phyloP scores from a whole-genome alignment of 78 protist genomes.

The Capsaspora owczarzaki region DNA sequence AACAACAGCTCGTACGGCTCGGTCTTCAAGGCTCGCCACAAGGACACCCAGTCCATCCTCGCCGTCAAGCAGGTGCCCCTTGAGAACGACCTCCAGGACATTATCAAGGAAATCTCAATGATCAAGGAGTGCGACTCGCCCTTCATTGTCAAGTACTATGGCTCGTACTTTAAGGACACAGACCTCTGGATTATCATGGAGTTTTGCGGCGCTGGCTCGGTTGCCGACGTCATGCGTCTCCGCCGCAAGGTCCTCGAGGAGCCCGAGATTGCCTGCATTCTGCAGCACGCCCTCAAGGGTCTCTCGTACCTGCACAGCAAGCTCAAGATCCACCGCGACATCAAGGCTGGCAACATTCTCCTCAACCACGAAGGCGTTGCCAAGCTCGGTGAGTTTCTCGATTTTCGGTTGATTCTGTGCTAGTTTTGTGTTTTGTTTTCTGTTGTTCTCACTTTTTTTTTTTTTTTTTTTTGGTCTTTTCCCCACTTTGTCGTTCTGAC shows the following conservation, averaged over 20 bases:
- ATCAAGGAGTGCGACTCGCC: conserved; percentile 43
- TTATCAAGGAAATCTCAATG: conserved; percentile 49
- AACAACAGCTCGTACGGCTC: conserved; percentile 49
- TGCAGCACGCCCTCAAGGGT: conserved; percentile 39
- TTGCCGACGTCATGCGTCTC: conserved; percentile 50
- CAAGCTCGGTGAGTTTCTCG: conserved; percentile 13
- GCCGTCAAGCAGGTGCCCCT: conserved; percentile 52
- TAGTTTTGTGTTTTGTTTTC: not conserved
- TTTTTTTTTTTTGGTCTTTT: not conserved
- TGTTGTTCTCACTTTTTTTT: not conserved
- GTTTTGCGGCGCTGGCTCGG: conserved; percentile 68
- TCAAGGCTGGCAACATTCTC: conserved; percentile 68
- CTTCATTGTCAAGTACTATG: conserved; percentile 51
- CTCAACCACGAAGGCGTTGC: conserved; percentile 31
- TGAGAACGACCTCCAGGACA: conserved; percentile 42
- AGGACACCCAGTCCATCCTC: conserved; percentile 26
- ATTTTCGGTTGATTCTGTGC: too few relatives aligned
- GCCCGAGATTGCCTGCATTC: conserved; percentile 41
- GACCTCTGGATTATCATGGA: conserved; percentile 72
- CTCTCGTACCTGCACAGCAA: conserved; percentile 58
- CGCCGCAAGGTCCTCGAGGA: conserved; percentile 32
- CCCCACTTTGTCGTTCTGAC: not conserved
- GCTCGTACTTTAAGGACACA: conserved; percentile 31
- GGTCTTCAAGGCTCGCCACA: conserved; percentile 46
- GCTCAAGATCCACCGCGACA: conserved; percentile 68